Conservation (phyloP, 768 basidiomycete species). For the Mycena chlorophos region DNA sequence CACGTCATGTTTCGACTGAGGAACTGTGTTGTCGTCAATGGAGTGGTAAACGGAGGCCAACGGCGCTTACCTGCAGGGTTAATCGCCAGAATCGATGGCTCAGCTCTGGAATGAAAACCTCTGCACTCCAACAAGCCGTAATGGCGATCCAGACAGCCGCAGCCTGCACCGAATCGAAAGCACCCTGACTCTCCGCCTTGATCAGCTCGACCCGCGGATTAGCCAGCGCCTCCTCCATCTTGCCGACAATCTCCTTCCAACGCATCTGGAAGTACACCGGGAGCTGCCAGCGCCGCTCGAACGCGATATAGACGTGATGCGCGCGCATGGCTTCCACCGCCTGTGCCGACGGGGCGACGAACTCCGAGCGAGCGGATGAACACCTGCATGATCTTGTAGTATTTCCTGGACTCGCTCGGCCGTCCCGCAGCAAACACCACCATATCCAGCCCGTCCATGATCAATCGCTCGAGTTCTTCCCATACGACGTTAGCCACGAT, state of each 20-base stretch:
- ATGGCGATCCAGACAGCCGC: constrained; percentile 72
- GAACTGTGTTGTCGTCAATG: constrained; percentile 48
- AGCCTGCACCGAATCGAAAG: constrained; percentile 52
- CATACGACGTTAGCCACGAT: constrained; percentile 88
- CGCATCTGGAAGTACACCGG: constrained; percentile 96
- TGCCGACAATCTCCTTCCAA: constrained; percentile 89
- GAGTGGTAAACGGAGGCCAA: not conserved
- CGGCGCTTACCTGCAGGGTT: constrained; percentile 72
- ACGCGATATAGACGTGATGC: constrained; percentile 68
- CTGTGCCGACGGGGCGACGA: constrained; percentile 69
- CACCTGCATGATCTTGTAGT: constrained; percentile 79
- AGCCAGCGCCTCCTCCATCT: constrained; percentile 68
- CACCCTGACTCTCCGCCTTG: constrained; percentile 41
- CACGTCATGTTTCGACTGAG: constrained; percentile 77
- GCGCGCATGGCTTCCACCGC: constrained; percentile 71
- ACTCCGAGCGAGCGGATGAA: constrained; percentile 84
- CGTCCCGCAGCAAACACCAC: constrained; percentile 89
- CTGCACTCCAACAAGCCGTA: constrained; percentile 80
- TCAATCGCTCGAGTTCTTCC: constrained; percentile 76
- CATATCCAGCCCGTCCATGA: constrained; percentile 82
- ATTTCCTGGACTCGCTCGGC: constrained; percentile 88
- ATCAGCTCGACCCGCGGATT: constrained; percentile 42
- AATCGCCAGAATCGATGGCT: constrained; percentile 88
- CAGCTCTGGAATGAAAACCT: constrained; percentile 82
- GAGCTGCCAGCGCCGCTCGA: constrained; percentile 90